Conservation (phyloP, 176 grass and related monocot species). For the Carex pumila region DNA sequence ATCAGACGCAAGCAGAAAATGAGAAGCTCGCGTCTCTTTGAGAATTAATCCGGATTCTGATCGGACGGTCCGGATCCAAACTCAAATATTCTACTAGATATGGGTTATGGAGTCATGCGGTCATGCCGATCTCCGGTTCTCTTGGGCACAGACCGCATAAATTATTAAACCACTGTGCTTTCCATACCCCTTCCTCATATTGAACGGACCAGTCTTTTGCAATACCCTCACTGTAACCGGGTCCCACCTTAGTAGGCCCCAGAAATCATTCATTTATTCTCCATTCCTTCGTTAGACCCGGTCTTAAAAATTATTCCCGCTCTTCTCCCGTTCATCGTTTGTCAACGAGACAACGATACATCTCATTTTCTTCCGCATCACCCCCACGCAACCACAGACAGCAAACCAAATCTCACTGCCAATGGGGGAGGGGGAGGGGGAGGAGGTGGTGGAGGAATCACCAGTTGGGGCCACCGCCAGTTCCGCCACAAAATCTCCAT, state of each 20-base stretch:
- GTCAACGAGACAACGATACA: background rate
- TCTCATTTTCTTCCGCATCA: background rate
- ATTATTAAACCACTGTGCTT: too few relatives aligned
- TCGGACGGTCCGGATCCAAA: too few relatives aligned
- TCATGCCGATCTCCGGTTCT: background rate
- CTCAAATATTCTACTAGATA: too few relatives aligned
- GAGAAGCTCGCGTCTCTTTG: background rate
- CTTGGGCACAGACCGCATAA: background rate
- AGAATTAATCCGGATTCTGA: too few relatives aligned
- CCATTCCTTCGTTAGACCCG: background rate
- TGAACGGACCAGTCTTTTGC: background rate
- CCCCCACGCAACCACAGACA: background rate
- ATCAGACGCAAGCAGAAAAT: background rate
- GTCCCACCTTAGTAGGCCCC: background rate
- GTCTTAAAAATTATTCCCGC: background rate
- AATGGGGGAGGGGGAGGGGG: background rate
- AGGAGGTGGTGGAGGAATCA: background rate
- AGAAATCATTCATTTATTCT: background rate
- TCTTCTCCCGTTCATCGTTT: background rate
- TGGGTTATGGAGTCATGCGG: too few relatives aligned
- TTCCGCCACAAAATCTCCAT: background rate
- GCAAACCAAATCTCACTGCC: background rate
- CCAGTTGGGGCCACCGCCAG: background rate
- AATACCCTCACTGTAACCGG: background rate
- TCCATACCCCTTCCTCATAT: background rate